Percentiles rank a stretch among this genome's conserved stretches.
These are phyloP conservation scores for Teunomyces atbi DNA, from an alignment of 805 yeast genomes.

Conservation along the genomic window DNA sequence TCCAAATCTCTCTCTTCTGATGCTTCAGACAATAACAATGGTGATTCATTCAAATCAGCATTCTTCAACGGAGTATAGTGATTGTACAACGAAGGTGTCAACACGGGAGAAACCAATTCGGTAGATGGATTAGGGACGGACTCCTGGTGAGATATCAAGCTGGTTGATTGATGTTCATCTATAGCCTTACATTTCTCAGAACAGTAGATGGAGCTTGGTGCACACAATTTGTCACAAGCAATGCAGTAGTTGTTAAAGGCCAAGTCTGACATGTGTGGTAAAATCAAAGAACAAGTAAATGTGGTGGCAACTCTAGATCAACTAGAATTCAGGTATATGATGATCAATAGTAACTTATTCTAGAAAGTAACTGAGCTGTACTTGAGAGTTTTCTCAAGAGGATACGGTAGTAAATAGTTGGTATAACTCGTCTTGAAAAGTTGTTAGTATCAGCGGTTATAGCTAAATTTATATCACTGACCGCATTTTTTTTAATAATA, in stretches of 20 bases:
- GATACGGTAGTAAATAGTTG: neutral
- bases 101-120: constrained; percentile 36
- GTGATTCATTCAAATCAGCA: constrained; percentile 18
- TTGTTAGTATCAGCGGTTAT: constrained; percentile 1
- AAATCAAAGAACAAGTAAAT: neutral
- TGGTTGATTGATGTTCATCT: constrained; percentile 27
- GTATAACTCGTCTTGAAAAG: constrained; percentile 1
- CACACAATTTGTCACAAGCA: constrained; percentile 31
- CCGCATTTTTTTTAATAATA: constrained; percentile 1
- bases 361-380: neutral
- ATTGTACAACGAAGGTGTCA: constrained; percentile 35
- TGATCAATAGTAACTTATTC: neutral
- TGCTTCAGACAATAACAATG: constrained; percentile 20
- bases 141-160: constrained; percentile 12
- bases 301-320: neutral
- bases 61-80: constrained; percentile 13
- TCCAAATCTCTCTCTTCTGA: constrained; percentile 20
- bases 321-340: neutral
- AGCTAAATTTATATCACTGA: constrained; percentile 3
- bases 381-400: neutral
- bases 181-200: constrained; percentile 30
- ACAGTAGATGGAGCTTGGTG: constrained; percentile 21
- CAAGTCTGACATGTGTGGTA: constrained; percentile 23
- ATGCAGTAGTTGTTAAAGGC: constrained; percentile 41
- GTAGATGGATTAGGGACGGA: constrained; percentile 4